Base-by-base conservation (phyloP, 2,329 filamentous ascomycete genomes). In the Thermoascus crustaceus region DNA sequence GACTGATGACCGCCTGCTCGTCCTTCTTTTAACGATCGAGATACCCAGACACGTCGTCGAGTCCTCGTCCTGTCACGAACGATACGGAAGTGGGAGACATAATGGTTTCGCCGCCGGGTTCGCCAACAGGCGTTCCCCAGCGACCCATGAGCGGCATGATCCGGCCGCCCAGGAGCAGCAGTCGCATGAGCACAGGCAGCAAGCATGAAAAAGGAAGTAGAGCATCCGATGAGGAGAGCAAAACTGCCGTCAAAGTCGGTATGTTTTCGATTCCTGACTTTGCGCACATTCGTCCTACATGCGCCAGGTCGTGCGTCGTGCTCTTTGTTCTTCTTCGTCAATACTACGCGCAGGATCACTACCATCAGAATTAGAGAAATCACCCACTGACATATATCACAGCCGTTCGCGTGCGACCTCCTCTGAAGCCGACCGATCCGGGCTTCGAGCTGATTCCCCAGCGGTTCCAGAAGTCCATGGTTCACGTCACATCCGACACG, bases 161-260 rank as follows among this genome's bases (percentile, higher is more conserved):
- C 53, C 79, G 82, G 52, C 74, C 84, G 30, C 72, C 82, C 27
- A 73, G 85, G 58, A 91, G 85, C 58, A 84, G 73, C 49, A 94
- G 86, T 65, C 83, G 88, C 49, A 71, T 94, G 73, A 94, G 86
- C 67, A 82, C 82, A 68, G 61, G 64, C 46, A 80, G 83, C 66
- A 89, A 83, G 61, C 68, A 72, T 34, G 80, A 78, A 34, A 79
- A 76, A 53, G 79, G 82, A 44, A 94, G 85, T 64, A 77, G 85
- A 55, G 81, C 82, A 16, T 94, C 87, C 0, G 88, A 95, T 53
- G 88, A 95, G 50, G 88, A 94, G 59, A 75, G 74, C 44, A 88
- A 84, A 59, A 94, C 88, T 5, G 85, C 88, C 17, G 88, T 95
- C 65, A 91, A 85, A 89, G 88, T 95, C 58, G 88, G 88, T 95